These are phyloP conservation scores for Aspergillus sp. DNA, from an alignment of 2,329 filamentous ascomycete genomes.

Conservation along the genomic window DNA sequence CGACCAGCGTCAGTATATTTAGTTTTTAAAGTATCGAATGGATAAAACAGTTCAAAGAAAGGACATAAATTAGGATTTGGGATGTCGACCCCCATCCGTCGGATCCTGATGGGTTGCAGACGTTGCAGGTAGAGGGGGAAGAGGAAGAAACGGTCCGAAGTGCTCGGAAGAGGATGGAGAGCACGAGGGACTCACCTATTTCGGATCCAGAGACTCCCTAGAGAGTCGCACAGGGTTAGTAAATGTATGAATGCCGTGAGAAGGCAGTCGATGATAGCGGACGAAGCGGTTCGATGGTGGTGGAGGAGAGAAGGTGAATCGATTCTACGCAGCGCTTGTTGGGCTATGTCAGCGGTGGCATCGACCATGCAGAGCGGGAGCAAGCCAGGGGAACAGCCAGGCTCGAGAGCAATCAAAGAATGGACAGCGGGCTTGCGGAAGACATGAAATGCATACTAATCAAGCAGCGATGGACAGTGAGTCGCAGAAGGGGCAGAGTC, in stretches of 20 bases:
- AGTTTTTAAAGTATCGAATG: conserved; percentile 14
- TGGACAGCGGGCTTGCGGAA: neutral
- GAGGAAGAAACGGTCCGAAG: conserved; percentile 29
- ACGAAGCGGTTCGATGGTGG: conserved; percentile 21
- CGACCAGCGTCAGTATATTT: conserved; percentile 28
- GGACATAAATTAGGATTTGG: conserved; percentile 17
- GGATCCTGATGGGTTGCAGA: conserved; percentile 33
- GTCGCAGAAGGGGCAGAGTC: conserved; percentile 6
- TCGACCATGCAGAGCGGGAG: conserved; percentile 31
- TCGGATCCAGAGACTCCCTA: conserved; percentile 24
- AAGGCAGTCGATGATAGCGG: conserved; percentile 24
- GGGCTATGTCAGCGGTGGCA: conserved; percentile 41
- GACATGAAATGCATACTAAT: conserved; percentile 10
- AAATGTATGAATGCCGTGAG: conserved; percentile 20
- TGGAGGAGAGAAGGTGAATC: conserved; percentile 25
- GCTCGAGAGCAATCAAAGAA: neutral
- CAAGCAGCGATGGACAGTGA: conserved; percentile 11
- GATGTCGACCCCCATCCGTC: conserved; percentile 20
- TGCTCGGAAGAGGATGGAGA: conserved; percentile 37
- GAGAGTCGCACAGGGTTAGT: conserved; percentile 32
- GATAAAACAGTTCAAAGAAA: conserved; percentile 18
- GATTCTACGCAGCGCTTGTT: conserved; percentile 37
- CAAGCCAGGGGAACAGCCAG: conserved; percentile 17
- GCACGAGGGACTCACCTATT: conserved; percentile 34
- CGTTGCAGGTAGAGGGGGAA: conserved; percentile 26